Percentiles rank a stretch among this genome's conserved stretches.
These are phyloP conservation scores for Cordyceps javanica DNA, from an alignment of 2,329 filamentous ascomycete genomes.

Conservation along the genomic window DNA sequence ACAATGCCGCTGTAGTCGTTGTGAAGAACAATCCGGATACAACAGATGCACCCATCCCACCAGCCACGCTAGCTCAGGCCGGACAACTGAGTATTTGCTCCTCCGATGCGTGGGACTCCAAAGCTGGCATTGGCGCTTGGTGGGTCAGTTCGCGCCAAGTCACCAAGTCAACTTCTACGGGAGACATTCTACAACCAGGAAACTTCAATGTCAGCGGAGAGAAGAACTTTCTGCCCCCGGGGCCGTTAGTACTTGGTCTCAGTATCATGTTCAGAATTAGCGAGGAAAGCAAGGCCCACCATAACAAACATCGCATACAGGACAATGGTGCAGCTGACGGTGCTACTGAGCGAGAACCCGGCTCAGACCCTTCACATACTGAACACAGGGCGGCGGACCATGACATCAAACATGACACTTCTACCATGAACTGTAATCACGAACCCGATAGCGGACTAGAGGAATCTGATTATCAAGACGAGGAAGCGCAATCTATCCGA, in stretches of 20 bases:
- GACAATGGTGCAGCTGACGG: slow-evolving; percentile 19
- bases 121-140: slow-evolving; percentile 92
- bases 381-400: neutral
- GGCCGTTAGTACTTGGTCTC: slow-evolving; percentile 81
- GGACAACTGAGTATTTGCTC: slow-evolving; percentile 78
- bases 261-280: slow-evolving; percentile 84
- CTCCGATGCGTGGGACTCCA: slow-evolving; percentile 91
- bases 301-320: slow-evolving; percentile 59
- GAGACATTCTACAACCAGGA: slow-evolving; percentile 73
- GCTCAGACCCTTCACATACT: neutral
- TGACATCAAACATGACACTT: neutral
- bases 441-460: neutral
- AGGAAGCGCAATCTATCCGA: slow-evolving; percentile 14
- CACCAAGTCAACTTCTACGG: slow-evolving; percentile 72
- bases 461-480: slow-evolving; percentile 17
- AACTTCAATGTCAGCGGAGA: slow-evolving; percentile 76
- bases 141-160: slow-evolving; percentile 92
- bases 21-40: slow-evolving; percentile 80
- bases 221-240: slow-evolving; percentile 87
- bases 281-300: slow-evolving; percentile 75
- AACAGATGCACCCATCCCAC: slow-evolving; percentile 80
- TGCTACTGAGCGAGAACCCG: slow-evolving; percentile 14
- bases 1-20: slow-evolving; percentile 76
- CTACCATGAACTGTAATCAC: neutral
- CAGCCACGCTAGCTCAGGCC: slow-evolving; percentile 84